phyloP scores from a whole-genome alignment of 2,329 filamentous ascomycete genomes.

The Trichoderma endophyticum region DNA sequence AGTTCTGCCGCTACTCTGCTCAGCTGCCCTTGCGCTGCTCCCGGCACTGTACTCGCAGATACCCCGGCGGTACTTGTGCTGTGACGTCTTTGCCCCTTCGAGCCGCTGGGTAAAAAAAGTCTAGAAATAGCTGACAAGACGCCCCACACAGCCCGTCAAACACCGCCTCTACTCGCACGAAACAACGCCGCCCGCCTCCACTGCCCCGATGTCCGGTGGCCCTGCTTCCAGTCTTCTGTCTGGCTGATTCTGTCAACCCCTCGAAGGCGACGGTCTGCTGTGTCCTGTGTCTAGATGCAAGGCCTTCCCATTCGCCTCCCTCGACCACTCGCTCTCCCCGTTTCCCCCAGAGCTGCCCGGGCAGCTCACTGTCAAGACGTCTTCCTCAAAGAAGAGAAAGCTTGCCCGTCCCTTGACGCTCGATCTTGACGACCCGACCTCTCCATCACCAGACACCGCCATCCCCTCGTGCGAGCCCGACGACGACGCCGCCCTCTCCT shows the following conservation, averaged over 20 bases:
- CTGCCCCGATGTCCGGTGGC: slow-evolving; percentile 19
- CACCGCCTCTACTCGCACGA: slow-evolving; percentile 14
- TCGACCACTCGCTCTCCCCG: slow-evolving; percentile 12
- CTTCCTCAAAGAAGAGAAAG: slow-evolving; percentile 72
- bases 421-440: slow-evolving; percentile 39
- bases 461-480: slow-evolving; percentile 53
- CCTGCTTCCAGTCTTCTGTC: slow-evolving; percentile 11
- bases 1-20: neutral
- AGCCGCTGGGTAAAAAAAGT: neutral
- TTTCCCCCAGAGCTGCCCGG: slow-evolving; percentile 49
- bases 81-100: slow-evolving; percentile 9
- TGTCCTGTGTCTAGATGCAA: slow-evolving; percentile 14
- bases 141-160: slow-evolving; percentile 18
- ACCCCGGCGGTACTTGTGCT: neutral
- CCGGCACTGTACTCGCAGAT: neutral
- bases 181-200: slow-evolving; percentile 16
- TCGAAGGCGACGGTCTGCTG: slow-evolving; percentile 16
- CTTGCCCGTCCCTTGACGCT: slow-evolving; percentile 49
- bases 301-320: slow-evolving; percentile 8
- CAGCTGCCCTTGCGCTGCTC: neutral
- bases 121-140: slow-evolving; percentile 5
- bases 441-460: slow-evolving; percentile 44
- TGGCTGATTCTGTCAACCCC: slow-evolving; percentile 19
- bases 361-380: slow-evolving; percentile 70
- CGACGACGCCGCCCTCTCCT: slow-evolving; percentile 50